These are phyloP conservation scores for Psilocybe subaeruginosa DNA, from an alignment of 768 basidiomycete species.

Conservation along the genomic window DNA sequence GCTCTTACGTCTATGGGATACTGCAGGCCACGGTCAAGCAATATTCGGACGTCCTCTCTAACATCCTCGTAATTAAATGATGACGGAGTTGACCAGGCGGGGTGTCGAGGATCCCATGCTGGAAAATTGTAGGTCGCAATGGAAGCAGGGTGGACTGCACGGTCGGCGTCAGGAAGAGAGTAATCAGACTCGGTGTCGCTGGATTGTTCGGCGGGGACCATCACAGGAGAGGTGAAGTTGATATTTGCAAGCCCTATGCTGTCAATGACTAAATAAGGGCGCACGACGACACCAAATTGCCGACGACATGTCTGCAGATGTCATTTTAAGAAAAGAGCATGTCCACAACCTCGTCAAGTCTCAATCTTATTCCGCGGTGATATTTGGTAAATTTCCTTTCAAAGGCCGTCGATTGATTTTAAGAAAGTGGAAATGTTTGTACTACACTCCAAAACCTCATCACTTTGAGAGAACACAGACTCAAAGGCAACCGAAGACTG, in stretches of 20 bases:
- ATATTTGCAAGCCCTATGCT: too few species aligned
- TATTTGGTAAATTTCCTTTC: slow-evolving; percentile 16
- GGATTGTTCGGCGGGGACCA: slow-evolving; percentile 14
- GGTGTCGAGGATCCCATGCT: not conserved
- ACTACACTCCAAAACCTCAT: slow-evolving; percentile 52
- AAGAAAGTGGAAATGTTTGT: slow-evolving; percentile 60
- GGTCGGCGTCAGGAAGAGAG: not conserved
- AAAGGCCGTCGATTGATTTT: slow-evolving; percentile 58
- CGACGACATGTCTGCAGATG: not conserved
- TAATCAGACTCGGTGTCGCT: slow-evolving; percentile 60
- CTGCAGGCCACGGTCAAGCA: slow-evolving; percentile 6
- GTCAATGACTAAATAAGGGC: not conserved
- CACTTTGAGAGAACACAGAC: slow-evolving; percentile 62
- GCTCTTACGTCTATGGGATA: slow-evolving; percentile 1
- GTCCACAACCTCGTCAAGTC: not conserved
- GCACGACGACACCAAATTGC: not conserved
- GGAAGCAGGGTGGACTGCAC: not conserved
- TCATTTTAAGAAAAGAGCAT: not conserved
- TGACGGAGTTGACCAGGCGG: not conserved
- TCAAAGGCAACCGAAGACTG: slow-evolving; percentile 63
- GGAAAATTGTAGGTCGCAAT: not conserved
- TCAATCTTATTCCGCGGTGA: not conserved
- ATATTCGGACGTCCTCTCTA: slow-evolving; percentile 4
- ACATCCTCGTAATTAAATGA: slow-evolving; percentile 6
- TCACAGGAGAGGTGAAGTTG: not conserved